phyloP scores from a whole-genome alignment of 2,329 filamentous ascomycete species.

The Neonectria neomacrospora region DNA sequence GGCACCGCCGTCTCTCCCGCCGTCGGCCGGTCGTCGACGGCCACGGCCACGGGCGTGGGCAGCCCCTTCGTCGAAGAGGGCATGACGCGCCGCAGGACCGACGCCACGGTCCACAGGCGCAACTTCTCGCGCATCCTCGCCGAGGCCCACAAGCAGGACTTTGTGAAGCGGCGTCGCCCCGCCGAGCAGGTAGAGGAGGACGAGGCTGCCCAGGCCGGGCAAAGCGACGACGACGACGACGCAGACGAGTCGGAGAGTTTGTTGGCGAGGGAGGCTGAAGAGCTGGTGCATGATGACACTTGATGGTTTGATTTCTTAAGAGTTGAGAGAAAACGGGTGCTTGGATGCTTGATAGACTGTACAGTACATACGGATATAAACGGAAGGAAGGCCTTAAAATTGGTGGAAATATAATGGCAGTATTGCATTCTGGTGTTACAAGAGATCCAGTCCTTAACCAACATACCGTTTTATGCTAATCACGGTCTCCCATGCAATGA shows the following conservation, averaged over 20 bases:
- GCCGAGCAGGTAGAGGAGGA: constrained; percentile 41
- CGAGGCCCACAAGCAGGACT: constrained; percentile 89
- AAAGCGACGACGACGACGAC: constrained; percentile 51
- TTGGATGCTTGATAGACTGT: not conserved
- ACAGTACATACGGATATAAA: constrained; percentile 18
- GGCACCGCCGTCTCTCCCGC: constrained; percentile 23
- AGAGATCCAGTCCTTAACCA: constrained; percentile 16
- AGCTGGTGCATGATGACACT: constrained; percentile 34
- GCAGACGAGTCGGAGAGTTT: constrained; percentile 37
- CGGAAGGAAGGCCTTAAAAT: not conserved
- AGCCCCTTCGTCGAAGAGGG: constrained; percentile 37
- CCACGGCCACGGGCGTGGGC: constrained; percentile 32
- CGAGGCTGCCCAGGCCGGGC: constrained; percentile 41
- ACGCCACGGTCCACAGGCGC: constrained; percentile 39
- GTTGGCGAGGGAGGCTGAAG: constrained; percentile 45
- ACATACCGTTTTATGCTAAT: constrained; percentile 12
- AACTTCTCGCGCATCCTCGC: constrained; percentile 74
- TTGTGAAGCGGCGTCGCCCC: constrained; percentile 76
- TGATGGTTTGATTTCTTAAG: not conserved
- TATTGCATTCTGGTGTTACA: constrained; percentile 7
- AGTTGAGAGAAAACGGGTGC: not conserved
- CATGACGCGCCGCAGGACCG: constrained; percentile 48
- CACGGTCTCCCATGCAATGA: constrained; percentile 20
- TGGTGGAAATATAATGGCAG: constrained; percentile 6
- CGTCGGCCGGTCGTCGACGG: constrained; percentile 21